These are phyloP conservation scores for Fomitopsis schrenkii DNA, from an alignment of 1,284 basidiomycete genomes.

Conservation along the genomic window DNA sequence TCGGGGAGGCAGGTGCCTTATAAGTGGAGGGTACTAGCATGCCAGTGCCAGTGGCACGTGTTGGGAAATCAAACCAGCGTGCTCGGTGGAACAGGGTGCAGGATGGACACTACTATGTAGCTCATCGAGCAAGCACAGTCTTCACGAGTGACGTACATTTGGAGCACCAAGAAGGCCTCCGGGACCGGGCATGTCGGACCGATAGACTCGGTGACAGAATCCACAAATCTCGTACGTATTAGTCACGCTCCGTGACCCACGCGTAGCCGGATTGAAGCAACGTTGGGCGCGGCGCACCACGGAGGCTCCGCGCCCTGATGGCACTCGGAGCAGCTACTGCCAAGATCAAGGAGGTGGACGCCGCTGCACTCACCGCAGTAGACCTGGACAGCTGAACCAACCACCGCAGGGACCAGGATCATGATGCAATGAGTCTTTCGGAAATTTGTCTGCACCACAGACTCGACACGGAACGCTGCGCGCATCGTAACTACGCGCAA, in stretches of 20 bases:
- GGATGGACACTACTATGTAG: not conserved
- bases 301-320: not conserved
- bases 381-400: not conserved
- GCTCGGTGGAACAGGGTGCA: not conserved
- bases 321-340: not conserved
- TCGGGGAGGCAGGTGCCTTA: not conserved
- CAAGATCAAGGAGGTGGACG: too few species aligned
- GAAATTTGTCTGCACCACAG: too few species aligned
- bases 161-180: not conserved
- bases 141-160: not conserved
- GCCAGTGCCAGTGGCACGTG: not conserved
- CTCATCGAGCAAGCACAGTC: not conserved
- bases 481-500: too few species aligned
- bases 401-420: not conserved
- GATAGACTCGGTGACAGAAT: not conserved
- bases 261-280: not conserved
- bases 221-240: not conserved
- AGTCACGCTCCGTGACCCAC: not conserved
- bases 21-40: not conserved
- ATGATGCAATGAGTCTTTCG: not conserved
- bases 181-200: not conserved
- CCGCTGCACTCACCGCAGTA: not conserved
- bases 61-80: not conserved
- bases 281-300: not conserved
- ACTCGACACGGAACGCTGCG: not conserved